These are phyloP conservation scores for Echinosophora koreensis DNA, from an alignment of 306 rosid species.

Conservation along the genomic window DNA sequence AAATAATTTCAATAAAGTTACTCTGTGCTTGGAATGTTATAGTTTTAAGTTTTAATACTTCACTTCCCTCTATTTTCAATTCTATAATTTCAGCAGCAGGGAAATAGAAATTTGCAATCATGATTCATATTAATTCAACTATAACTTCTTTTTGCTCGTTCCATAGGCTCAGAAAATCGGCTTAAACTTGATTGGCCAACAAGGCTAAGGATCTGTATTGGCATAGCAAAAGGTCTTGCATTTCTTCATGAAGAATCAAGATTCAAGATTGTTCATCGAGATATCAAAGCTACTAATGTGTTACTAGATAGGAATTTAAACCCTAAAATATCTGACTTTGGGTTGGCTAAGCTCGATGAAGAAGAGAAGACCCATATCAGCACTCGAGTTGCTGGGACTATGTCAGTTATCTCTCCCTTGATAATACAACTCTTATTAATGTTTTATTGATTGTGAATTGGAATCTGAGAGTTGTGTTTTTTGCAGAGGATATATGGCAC, in stretches of 20 bases:
- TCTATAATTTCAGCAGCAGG: not conserved
- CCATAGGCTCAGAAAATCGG: slow-evolving; percentile 40
- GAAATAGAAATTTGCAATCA: not conserved
- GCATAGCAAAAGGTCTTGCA: slow-evolving; percentile 71
- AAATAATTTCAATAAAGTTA: slow-evolving; percentile 1
- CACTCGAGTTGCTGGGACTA: slow-evolving; percentile 71
- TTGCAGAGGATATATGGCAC: slow-evolving; percentile 81
- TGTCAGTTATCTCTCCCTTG: slow-evolving; percentile 55
- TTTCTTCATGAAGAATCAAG: slow-evolving; percentile 72
- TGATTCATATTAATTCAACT: slow-evolving; percentile 7
- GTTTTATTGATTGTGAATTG: slow-evolving; percentile 29
- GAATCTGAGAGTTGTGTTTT: slow-evolving; percentile 23
- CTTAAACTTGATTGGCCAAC: slow-evolving; percentile 65
- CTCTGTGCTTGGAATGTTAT: not conserved
- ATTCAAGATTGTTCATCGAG: slow-evolving; percentile 73
- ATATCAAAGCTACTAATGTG: slow-evolving; percentile 68
- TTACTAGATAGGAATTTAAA: slow-evolving; percentile 63
- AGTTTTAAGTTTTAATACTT: not conserved
- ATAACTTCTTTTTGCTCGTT: slow-evolving; percentile 20
- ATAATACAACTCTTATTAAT: not conserved
- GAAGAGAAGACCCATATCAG: slow-evolving; percentile 67
- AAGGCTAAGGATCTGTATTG: slow-evolving; percentile 68
- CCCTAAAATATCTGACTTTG: slow-evolving; percentile 78
- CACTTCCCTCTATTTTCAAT: not conserved
- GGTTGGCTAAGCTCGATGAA: slow-evolving; percentile 74